Conservation (phyloP, 2,329 filamentous ascomycete species). For the Emergomyces orientalis region DNA sequence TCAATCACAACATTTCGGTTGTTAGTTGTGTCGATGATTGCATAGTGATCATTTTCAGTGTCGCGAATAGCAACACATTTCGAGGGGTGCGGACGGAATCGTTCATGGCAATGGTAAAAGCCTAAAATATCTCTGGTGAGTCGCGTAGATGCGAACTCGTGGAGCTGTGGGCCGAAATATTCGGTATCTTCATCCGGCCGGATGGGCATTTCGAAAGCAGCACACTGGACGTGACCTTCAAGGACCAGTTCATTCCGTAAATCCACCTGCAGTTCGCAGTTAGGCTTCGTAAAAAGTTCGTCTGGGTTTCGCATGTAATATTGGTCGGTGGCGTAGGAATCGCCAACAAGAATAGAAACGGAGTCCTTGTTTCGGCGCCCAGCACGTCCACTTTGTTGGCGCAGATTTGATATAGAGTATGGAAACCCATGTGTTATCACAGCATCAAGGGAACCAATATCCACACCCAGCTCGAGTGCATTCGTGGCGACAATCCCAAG, state of each 20-base stretch:
- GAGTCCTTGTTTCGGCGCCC: constrained; percentile 90
- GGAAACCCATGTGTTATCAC: constrained; percentile 92
- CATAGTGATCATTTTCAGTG: constrained; percentile 84
- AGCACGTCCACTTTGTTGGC: constrained; percentile 89
- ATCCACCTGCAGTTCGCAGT: constrained; percentile 81
- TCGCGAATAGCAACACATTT: constrained; percentile 80
- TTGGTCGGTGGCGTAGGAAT: constrained; percentile 84
- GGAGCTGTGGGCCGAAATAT: constrained; percentile 71
- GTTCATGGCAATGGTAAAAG: constrained; percentile 82
- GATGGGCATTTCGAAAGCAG: constrained; percentile 90
- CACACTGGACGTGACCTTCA: constrained; percentile 92
- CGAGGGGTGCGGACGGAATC: constrained; percentile 78
- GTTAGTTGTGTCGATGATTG: constrained; percentile 76
- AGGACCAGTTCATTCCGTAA: constrained; percentile 83
- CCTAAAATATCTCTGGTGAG: constrained; percentile 65
- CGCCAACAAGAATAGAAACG: constrained; percentile 78
- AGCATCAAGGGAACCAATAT: constrained; percentile 88
- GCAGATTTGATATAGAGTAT: constrained; percentile 86
- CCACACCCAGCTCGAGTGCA: constrained; percentile 85
- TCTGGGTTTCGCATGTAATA: constrained; percentile 96
- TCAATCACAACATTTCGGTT: constrained; percentile 71
- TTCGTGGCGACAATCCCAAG: constrained; percentile 90
- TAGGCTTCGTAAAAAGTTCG: constrained; percentile 82
- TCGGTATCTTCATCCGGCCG: constrained; percentile 60
- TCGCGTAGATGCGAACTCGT: constrained; percentile 61